Conservation (phyloP, 2,329 filamentous ascomycete species). For the Alternaria brassicae region DNA sequence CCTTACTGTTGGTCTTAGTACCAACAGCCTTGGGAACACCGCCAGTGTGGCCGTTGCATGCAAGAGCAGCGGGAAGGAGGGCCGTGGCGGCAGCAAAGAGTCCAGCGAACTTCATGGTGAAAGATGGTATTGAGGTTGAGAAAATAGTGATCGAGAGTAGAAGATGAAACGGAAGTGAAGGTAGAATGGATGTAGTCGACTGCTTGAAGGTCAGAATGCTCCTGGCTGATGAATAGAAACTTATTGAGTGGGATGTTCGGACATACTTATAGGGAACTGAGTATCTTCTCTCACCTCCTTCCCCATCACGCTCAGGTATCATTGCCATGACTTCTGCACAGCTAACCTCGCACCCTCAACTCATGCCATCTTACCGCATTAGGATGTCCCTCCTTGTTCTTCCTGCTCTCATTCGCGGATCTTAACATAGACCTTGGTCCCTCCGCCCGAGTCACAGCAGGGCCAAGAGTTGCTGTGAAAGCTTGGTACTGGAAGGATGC, state of each 20-base stretch:
- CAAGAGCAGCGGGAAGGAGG: conserved; percentile 29
- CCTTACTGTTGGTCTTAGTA: conserved; percentile 37
- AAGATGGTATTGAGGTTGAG: not conserved
- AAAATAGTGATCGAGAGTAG: not conserved
- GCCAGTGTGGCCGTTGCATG: conserved; percentile 36
- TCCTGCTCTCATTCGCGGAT: conserved; percentile 24
- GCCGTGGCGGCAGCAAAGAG: conserved; percentile 25
- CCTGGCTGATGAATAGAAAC: conserved; percentile 8
- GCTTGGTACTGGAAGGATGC: conserved; percentile 8
- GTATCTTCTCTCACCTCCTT: not conserved
- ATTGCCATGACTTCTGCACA: conserved; percentile 6
- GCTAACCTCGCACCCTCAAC: conserved; percentile 2
- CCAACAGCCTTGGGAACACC: conserved; percentile 33
- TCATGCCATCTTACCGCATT: conserved; percentile 10
- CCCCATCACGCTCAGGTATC: not conserved
- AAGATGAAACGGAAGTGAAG: not conserved
- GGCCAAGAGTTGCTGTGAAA: conserved; percentile 9
- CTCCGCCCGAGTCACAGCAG: conserved; percentile 12
- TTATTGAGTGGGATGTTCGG: not conserved
- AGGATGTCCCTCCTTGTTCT: not conserved
- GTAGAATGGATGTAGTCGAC: not conserved
- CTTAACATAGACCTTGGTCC: conserved; percentile 17
- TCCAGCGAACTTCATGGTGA: conserved; percentile 26
- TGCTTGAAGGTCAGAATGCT: conserved; percentile 4
- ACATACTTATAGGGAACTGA: conserved; percentile 10